phyloP scores from a whole-genome alignment of 805 yeast species.

The Ogataea philodendri region DNA sequence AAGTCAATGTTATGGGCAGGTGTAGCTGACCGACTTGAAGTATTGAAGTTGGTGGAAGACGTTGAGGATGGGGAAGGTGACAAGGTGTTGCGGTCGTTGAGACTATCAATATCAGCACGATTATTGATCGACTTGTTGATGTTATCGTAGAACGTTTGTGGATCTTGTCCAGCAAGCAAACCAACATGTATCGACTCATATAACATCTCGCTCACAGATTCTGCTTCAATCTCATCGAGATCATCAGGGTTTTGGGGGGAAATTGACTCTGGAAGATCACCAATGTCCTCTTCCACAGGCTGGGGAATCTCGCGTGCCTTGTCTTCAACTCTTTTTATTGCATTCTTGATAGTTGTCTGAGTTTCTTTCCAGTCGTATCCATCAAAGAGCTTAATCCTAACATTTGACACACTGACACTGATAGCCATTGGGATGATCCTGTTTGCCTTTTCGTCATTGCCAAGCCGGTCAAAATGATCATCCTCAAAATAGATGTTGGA shows the following conservation, averaged over 20 bases:
- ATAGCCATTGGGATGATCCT: conserved; percentile 31
- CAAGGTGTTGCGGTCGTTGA: conserved; percentile 11
- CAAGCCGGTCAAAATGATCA: conserved; percentile 20
- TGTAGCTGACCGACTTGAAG: conserved; percentile 15
- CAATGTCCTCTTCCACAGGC: conserved; percentile 1
- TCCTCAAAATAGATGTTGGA: conserved; percentile 22
- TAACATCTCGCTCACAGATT: conserved; percentile 56
- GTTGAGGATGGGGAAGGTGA: conserved; percentile 15
- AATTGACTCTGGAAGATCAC: conserved; percentile 8
- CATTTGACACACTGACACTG: conserved; percentile 38
- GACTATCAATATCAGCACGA: conserved; percentile 10
- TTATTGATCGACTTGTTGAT: conserved; percentile 45
- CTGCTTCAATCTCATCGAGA: conserved; percentile 22
- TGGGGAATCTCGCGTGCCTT: conserved; percentile 31
- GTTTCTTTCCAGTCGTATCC: conserved; percentile 93
- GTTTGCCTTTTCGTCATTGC: conserved; percentile 1
- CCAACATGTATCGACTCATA: conserved; percentile 81
- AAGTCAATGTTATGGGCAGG: conserved; percentile 29
- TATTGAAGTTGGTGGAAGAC: conserved; percentile 9
- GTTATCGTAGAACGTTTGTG: conserved; percentile 44
- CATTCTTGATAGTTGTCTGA: conserved; percentile 59
- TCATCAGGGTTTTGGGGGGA: conserved; percentile 11
- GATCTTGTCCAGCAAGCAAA: conserved; percentile 46
- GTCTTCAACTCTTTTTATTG: conserved; percentile 60
- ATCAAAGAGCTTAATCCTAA: conserved; percentile 60